These are phyloP conservation scores for Rhodotorula sp. DNA, from an alignment of 1,284 basidiomycete species.

Conservation along the genomic window DNA sequence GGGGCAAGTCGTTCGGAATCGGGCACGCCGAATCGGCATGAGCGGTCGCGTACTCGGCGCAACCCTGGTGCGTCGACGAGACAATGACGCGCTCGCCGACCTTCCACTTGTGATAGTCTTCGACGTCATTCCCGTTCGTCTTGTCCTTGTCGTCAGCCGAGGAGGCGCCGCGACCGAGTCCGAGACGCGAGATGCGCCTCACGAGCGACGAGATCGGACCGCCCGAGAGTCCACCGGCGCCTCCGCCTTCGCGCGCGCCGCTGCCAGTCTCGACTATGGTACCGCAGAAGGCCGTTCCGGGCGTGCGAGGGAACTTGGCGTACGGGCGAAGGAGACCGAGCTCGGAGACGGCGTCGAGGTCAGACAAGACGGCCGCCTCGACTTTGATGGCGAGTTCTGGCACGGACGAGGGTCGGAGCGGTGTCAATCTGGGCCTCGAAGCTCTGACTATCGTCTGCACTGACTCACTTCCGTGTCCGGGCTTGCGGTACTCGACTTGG, in stretches of 20 bases:
- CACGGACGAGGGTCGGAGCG: background rate
- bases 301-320: slow-evolving; percentile 16
- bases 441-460: background rate
- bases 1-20: background rate
- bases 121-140: slow-evolving; percentile 61
- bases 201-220: slow-evolving; percentile 1
- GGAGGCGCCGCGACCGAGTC: background rate
- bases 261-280: slow-evolving; percentile 12
- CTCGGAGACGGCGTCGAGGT: slow-evolving; percentile 17
- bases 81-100: slow-evolving; percentile 52
- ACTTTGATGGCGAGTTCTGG: slow-evolving; percentile 17
- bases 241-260: slow-evolving; percentile 1
- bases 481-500: slow-evolving; percentile 17
- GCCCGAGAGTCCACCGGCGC: background rate
- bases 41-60: slow-evolving; percentile 19
- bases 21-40: background rate
- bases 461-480: slow-evolving; percentile 2
- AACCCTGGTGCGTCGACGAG: slow-evolving; percentile 16
- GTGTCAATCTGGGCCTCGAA: background rate
- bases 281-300: slow-evolving; percentile 13
- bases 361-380: slow-evolving; percentile 10
- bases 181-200: slow-evolving; percentile 3
- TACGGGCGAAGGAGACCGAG: slow-evolving; percentile 8
- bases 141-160: background rate
- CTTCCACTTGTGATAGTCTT: slow-evolving; percentile 61